Evolutionary conservation across 352 stramenopile genomes (phyloP).

Genomic region (Plasmopara halstedii): DNA sequence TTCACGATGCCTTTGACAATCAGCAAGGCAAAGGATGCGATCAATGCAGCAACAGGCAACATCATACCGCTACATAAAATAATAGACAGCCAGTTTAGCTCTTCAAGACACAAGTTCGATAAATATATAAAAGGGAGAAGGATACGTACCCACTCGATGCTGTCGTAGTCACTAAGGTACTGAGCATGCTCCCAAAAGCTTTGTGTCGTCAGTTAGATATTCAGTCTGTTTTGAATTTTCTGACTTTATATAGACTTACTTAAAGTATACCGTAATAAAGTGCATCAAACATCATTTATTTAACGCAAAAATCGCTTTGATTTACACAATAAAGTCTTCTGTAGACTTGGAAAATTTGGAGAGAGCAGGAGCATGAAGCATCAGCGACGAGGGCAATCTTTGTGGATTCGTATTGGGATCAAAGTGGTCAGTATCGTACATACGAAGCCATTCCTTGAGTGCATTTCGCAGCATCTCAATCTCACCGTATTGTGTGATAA

Average conservation of each 20-base stretch:
- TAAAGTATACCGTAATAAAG: too few species aligned
- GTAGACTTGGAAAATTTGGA: slow-evolving; percentile 23
- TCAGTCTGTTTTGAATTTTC: too few species aligned
- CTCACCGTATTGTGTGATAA: slow-evolving; percentile 60
- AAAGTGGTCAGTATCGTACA: slow-evolving; percentile 59
- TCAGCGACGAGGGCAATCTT: slow-evolving; percentile 42
- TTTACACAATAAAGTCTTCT: not conserved
- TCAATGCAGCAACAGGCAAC: slow-evolving; percentile 17
- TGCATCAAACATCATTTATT: too few species aligned
- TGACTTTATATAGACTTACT: too few species aligned
- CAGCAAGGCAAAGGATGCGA: slow-evolving; percentile 28
- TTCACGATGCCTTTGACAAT: slow-evolving; percentile 10
- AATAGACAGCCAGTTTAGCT: too few species aligned
- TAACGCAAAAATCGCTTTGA: too few species aligned
- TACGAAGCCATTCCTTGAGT: slow-evolving; percentile 63
- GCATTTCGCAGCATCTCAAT: slow-evolving; percentile 42
- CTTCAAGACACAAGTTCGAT: too few species aligned
- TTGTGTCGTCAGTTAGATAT: too few species aligned
- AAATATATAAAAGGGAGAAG: not conserved
- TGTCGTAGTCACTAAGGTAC: not conserved
- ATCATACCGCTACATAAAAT: slow-evolving; percentile 13
- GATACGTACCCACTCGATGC: not conserved
- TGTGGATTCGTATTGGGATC: slow-evolving; percentile 18
- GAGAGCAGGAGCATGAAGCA: slow-evolving; percentile 72
- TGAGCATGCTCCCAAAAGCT: not conserved